Evolutionary conservation across 202 grass and related monocot genomes (phyloP), one percentile per base, ranked within the genome.

Genomic region (Setaria italica): DNA sequence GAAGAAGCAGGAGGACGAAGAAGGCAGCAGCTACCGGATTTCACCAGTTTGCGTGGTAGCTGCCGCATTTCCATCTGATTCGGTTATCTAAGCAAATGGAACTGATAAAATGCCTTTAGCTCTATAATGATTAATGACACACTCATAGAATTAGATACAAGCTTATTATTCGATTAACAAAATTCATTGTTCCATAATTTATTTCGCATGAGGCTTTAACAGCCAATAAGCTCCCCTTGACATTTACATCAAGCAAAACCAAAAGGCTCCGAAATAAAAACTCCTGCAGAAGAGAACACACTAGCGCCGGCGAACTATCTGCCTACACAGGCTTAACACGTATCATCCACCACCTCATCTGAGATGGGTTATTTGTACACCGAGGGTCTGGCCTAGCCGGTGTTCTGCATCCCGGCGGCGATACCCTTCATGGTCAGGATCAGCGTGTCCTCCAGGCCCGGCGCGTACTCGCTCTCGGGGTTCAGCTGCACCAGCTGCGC

Each of bases 341-440:
- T 35, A 39, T 81, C 17, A 32, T 56, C 56, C 89, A 77, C 81
- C 85, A 46, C 29, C 56, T 81, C 45, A 45, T 39, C 5, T 47
- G 68, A 72, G 77, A 64, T 55, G 11, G 45, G 82, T 88, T 81
- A 78, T 91, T 88, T 67, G 19, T 72, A 81, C 35, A 70, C 46
- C 55, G 19, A 56, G 19, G 19, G 33, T 37, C 54, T 46, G 32
- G 53, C 13, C 87, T 96, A 99, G 46, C 97, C 97, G 11, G 96
- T 99, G 87, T 99, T 99, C 83, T 91, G 91, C 96, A 99, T 94
- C 55, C 96, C 96, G 35, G 96, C 96, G 42, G 96, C 96, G 55
- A 99, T 95, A 60, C 96, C 96, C 91, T 99, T 99, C 96, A 99
- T 99, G 57, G 96, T 99, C 39, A 99, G 85, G 84, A 99, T 99